Evolutionary conservation across 441 rosid genomes (phyloP).

Genomic region (Theobroma grandiflorum): DNA sequence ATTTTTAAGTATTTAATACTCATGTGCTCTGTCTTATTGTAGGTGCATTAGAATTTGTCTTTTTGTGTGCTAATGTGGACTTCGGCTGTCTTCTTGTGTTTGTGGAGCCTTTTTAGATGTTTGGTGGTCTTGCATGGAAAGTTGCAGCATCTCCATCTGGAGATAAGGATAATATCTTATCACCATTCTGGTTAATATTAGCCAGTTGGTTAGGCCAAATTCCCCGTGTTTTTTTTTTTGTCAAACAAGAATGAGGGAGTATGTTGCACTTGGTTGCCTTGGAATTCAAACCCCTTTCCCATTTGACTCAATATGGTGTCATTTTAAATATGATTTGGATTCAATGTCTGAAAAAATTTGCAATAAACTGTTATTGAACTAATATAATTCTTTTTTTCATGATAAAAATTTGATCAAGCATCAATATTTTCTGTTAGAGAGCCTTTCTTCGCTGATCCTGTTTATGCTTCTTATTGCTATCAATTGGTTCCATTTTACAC

Average conservation of each 20-base stretch:
- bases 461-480: neutral
- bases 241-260: neutral
- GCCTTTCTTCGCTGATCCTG: neutral
- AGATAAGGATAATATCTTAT: conserved; percentile 25
- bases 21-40: conserved; percentile 41
- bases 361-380: neutral
- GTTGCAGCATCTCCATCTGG: conserved; percentile 22
- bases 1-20: conserved; percentile 32
- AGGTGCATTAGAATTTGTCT: conserved; percentile 43
- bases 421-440: neutral
- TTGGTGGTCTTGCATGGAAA: conserved; percentile 36
- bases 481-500: neutral
- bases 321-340: neutral
- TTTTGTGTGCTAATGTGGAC: conserved; percentile 41
- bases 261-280: conserved; percentile 7
- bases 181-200: conserved; percentile 30
- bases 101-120: conserved; percentile 34
- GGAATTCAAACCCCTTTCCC: neutral
- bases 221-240: neutral
- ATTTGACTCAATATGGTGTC: neutral
- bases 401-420: neutral
- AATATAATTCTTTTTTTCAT: neutral
- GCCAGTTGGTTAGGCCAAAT: conserved; percentile 18
- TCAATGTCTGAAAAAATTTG: neutral
- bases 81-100: conserved; percentile 47